phyloP scores from a whole-genome alignment of 495 filamentous ascomycete species.

The Physcia stellaris region DNA sequence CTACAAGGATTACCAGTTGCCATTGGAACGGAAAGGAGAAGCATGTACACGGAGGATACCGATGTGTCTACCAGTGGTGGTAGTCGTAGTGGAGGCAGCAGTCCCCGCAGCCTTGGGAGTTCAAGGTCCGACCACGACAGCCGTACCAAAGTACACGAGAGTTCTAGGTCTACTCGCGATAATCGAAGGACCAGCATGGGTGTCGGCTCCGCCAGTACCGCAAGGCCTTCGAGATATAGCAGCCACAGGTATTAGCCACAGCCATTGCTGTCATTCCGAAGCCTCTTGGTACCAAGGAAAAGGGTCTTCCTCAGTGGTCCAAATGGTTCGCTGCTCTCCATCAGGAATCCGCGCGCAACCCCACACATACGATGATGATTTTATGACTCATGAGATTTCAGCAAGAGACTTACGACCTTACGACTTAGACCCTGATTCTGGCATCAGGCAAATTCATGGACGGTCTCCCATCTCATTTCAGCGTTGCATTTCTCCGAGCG shows the following conservation, averaged over 20 bases:
- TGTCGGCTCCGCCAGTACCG: no score
- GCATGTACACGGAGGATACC: slow-evolving; percentile 29
- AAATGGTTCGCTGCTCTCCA: no score
- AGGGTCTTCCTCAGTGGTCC: no score
- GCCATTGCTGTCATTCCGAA: no score
- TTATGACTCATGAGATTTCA: no score
- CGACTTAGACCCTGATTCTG: no score
- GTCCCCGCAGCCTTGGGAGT: slow-evolving; percentile 36
- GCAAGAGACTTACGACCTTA: no score
- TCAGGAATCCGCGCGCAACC: not conserved
- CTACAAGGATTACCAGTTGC: slow-evolving; percentile 77
- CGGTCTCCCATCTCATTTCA: not conserved
- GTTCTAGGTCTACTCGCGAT: no score
- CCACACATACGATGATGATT: not conserved
- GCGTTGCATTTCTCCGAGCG: not conserved
- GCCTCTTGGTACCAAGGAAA: no score
- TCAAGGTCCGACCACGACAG: slow-evolving; percentile 13
- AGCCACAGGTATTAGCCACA: not conserved
- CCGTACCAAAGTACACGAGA: slow-evolving; percentile 4
- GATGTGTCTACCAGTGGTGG: slow-evolving; percentile 32
- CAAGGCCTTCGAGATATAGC: slow-evolving; percentile 10
- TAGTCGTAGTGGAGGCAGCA: slow-evolving; percentile 42
- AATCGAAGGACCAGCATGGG: slow-evolving; percentile 7
- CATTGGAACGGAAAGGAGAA: slow-evolving; percentile 47
- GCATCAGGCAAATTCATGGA: no score